Evolutionary conservation across 2,329 filamentous ascomycete genomes (phyloP), one percentile per base, ranked within the genome.

Genomic region (Rutstroemia sp.): DNA sequence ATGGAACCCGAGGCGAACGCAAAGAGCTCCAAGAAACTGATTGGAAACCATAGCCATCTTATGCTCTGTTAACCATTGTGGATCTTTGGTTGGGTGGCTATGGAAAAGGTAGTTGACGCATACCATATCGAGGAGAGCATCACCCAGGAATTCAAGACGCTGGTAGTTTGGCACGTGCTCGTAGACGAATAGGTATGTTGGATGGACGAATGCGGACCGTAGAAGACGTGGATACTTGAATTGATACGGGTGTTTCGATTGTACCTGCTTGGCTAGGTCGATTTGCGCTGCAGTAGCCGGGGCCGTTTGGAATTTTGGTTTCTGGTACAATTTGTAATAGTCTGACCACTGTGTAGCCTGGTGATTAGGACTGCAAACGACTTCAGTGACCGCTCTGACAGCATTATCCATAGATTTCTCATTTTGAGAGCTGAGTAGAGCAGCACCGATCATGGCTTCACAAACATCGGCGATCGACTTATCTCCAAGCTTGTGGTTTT

Each of bases 31-130:
- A 1, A 96, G 78, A 67, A 97, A 99, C 59, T 92, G 91, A 73
- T 99, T 99, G 53, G 89, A 94, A 0, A 94, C 92, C 89, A 99
- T 96, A n/a, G 92, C 90, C 85, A 95, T 96, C 73, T 97, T 97
- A 77, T 97, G 92, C 72, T 97, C 94, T 0, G 94, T 97, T 58
- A 99, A 77, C 92, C 92, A 97, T 69, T 97, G 92, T 0, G 94
- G 92, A 66, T 96, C 91, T 57, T 87, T 88, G 51, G 82, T 75
- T 0, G 91, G 90, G 64, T 88, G 90, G 3, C 76, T 78, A 63
- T 84, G 79, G 72, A 90, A 97, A 4, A 99, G 78, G 64, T 89
- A 84, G 64, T 92, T 87, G 54, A 97, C 86, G 65, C 87, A 89
- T 10, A 79, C 87, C 82, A 92, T 88, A 68, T 96, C 92, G 1